A percentile compares a stretch with the other conserved stretches of the same genome.
These are phyloP conservation scores for Mytilinidion resinicola DNA, from an alignment of 495 filamentous ascomycete species.

Conservation along the genomic window DNA sequence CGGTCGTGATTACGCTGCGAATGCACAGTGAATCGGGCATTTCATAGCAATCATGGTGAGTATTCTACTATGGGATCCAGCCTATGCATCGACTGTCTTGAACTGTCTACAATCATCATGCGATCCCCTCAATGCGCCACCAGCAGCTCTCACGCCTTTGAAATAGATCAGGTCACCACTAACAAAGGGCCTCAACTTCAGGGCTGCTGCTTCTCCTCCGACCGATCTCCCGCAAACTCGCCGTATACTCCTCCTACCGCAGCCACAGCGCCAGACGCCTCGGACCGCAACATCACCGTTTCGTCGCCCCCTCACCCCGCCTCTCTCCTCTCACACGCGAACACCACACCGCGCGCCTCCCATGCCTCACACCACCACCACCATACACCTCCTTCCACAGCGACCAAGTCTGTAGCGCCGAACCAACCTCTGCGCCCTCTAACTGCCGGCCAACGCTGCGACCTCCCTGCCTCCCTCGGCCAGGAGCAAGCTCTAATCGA, in stretches of 20 bases:
- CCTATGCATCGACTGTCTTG: no score
- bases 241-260: constrained; percentile 11
- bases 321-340: constrained; percentile 8
- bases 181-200: background rate
- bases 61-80: no score
- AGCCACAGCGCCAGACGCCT: constrained; percentile 5
- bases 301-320: constrained; percentile 3
- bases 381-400: background rate
- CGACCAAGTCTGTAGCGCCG: constrained; percentile 3
- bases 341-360: constrained; percentile 2
- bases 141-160: no score
- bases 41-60: no score
- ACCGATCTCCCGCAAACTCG: background rate
- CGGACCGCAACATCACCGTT: constrained; percentile 19
- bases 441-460: background rate
- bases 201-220: constrained; percentile 25
- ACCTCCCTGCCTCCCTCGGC: constrained; percentile 4
- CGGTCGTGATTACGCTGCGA: no score
- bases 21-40: no score
- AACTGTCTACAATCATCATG: background rate
- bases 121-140: background rate
- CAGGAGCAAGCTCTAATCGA: constrained; percentile 2
- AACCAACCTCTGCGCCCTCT: constrained; percentile 15
- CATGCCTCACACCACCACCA: constrained; percentile 4
- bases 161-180: no score